Evolutionary conservation across 768 basidiomycete genomes (phyloP), one percentile per base, ranked within the genome.

Genomic region (Leucogyrophana mollusca): DNA sequence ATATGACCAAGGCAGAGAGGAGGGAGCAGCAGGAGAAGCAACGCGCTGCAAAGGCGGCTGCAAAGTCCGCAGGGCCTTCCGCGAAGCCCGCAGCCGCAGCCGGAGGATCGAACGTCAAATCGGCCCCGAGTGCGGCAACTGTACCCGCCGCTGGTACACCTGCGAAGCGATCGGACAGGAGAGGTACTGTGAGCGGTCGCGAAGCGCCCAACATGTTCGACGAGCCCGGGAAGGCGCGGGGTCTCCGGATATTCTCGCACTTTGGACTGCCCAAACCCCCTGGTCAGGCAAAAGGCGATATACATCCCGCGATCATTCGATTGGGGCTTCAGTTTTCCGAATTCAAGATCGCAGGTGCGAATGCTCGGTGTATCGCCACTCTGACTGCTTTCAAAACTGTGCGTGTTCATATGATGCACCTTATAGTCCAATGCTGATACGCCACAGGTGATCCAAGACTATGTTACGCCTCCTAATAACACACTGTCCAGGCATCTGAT

Each of bases 351-450:
- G 84, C 86, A 40, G 96, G 96, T 7, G 90, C 94, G 11, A 98
- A 99, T 66, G 95, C 96, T 5, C 76, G 96, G 49, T 94, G 93
- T 58, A 94, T 97, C 36, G 93, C 92, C 4, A 92, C 91, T 54
- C 71, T 98, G 53, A 83, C 81, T 30, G 88, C 90, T 6, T 94
- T 99, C 72, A 93, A 95, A 70, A 86, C 84, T 43, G 95, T 96
- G 58, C 24, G 85, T 68, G 40, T 63, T 40, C 10, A 4, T 37
- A 10, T 16, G 3, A 23, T 45, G 10, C 20, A 5, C 23, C 35
- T 49, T 33, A 38, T 21, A 45, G 21, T 44, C 11, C 21, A 23
- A 22, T 53, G 30, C 56, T 48, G 43, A 51, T 50, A 43, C 58
- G 54, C 34, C 37, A 14, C 59, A 94, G 92, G 87, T 95, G 43